Conservation (phyloP, 140 eudicot genomes). For the Ambrosia hybrid region DNA sequence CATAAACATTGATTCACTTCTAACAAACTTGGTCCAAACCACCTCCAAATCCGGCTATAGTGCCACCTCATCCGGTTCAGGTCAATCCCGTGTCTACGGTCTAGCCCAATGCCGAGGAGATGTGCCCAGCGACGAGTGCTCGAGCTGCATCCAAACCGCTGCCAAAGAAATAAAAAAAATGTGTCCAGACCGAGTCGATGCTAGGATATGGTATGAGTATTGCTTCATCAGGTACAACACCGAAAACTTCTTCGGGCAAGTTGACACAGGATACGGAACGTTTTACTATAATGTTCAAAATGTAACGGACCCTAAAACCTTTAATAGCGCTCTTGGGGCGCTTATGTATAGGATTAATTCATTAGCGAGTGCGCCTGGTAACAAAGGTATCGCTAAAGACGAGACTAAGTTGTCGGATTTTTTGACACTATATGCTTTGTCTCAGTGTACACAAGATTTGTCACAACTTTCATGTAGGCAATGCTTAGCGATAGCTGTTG, state of each 20-base stretch:
- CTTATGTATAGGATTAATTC: conserved; percentile 39
- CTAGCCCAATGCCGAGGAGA: conserved; percentile 91
- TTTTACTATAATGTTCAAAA: conserved; percentile 44
- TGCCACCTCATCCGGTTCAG: conserved; percentile 51
- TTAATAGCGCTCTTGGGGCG: conserved; percentile 48
- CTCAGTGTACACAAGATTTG: conserved; percentile 76
- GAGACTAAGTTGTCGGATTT: conserved; percentile 50
- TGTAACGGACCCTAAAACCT: conserved; percentile 54
- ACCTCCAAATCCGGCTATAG: conserved; percentile 44
- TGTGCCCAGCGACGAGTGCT: conserved; percentile 67
- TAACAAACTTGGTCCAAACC: conserved; percentile 44
- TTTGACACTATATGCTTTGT: conserved; percentile 64
- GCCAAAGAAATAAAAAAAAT: conserved; percentile 37
- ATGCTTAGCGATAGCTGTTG: conserved; percentile 61
- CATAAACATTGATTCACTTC: conserved; percentile 45
- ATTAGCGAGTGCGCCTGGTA: conserved; percentile 44
- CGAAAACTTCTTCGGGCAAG: conserved; percentile 47
- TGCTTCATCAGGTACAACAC: conserved; percentile 72
- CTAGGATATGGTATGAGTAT: conserved; percentile 82
- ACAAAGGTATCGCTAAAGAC: conserved; percentile 64
- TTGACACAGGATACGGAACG: conserved; percentile 58
- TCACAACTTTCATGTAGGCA: conserved; percentile 53
- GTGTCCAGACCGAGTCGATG: conserved; percentile 62
- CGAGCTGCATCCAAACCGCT: conserved; percentile 66
- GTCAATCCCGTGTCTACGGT: conserved; percentile 47